Base-by-base conservation (phyloP, 257 asterid species). In the Nicotiana knightiana region DNA sequence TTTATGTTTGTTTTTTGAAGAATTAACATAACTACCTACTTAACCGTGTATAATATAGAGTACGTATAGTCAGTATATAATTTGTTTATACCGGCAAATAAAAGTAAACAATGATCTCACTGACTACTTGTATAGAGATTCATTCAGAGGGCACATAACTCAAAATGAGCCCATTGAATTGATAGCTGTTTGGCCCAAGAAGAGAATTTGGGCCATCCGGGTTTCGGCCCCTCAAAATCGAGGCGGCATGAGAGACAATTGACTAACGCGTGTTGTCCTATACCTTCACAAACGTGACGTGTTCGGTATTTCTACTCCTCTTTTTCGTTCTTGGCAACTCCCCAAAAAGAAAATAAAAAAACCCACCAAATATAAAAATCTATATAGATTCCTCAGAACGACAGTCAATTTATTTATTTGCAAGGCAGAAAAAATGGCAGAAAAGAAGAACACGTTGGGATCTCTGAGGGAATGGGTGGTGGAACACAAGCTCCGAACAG, bases 401-500 rank as follows among this genome's bases (percentile, higher is more conserved):
- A 24, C 4, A 63, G 15, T 61, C 5, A 11, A 24, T 63, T 4
- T 13, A 53, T 53, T 13, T 53, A 4, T 9, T 63, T 11, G 68
- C 39, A n/a, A 21, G 66, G 26, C 3, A 26, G 21, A 21, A 83
- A 57, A 64, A 30, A 93, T 92, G 97, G 86, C 91, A 37, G 92
- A 89, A 82, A 88, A 85, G 66, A 90, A 91, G 87, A 84, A 83
- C 85, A 85, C 88, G 82, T 58, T 91, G 46, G 94, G 78, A 15
- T 91, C 93, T 12, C 30, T 91, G 10, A 88, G 94, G 87, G 92
- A 89, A 90, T 93, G 98, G 98, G 67, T 93, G 71, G 94, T 92
- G 5, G 94, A 93, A 76, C 94, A 92, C 91, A 93, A 91, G 90
- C 97, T 93, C 79, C 93, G 94, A 21, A 85, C 97, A 18, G 94